Base-by-base conservation (phyloP, 352 stramenopile genomes). In the Phytopythium kandeliae region DNA sequence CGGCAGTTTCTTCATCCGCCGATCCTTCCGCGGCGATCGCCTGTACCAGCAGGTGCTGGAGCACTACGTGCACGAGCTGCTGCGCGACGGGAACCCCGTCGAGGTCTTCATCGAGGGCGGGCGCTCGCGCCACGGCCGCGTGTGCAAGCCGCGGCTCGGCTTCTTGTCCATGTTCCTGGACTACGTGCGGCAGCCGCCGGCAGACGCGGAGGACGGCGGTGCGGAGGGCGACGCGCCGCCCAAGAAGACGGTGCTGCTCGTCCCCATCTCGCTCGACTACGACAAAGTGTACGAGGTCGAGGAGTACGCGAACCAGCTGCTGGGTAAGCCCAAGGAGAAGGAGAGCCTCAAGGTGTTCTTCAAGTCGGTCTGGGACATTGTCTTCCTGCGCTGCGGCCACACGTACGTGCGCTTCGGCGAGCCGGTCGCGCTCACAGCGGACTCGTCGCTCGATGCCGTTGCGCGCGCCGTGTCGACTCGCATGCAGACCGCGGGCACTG, bases 81-180 rank as follows among this genome's bases (percentile, higher is more conserved):
- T 96, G 36, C 49, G 62, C 33, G 81, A 93, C 57, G 85, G 86
- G 7, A 88, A 90, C 40, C 80, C 84, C 9, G 60, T 96, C 10
- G 87, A 96, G 63, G 80, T 96, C 48, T 96, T 96, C 54, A 73
- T 96, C 19, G 87, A 96, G 58, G 87, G 87, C 37, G 86, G 86
- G 0, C 79, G 87, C 19, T 94, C 74, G 26, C 84, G 86, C 36
- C 76, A 92, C 46, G 87, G 87, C 11, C 76, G 78, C 22, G 76
- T 91, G 11, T 78, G 75, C 51, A 87, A 87, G 46, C 81, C 75
- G 21, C 76, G 78, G 5, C 60, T 88, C 21, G 78, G 78, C 7
- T 89, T 92, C 28, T 67, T 89, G 46, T 75, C 68, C 13, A 87
- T 92, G 77, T 88, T 89, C 49, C 58, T 72, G 15, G 63, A 78